These are phyloP conservation scores for Huntiella moniliformis DNA, from an alignment of 2,329 filamentous ascomycete species.

Conservation along the genomic window DNA sequence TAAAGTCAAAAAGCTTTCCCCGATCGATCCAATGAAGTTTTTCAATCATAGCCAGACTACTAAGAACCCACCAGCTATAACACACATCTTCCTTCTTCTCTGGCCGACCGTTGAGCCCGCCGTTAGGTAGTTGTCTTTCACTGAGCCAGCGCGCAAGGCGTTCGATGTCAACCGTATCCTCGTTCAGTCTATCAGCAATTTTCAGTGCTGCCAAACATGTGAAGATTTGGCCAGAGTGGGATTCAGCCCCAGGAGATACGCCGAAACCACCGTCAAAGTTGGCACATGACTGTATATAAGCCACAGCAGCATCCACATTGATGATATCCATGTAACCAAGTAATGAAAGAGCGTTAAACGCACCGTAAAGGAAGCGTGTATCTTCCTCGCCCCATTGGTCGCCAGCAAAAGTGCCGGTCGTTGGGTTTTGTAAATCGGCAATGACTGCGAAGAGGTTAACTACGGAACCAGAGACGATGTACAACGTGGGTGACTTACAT, in stretches of 20 bases:
- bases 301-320: constrained; percentile 62
- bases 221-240: constrained; percentile 88
- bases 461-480: not conserved
- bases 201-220: constrained; percentile 77
- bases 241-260: constrained; percentile 74
- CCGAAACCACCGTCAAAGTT: constrained; percentile 95
- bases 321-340: constrained; percentile 54
- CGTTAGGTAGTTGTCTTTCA: constrained; percentile 72
- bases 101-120: constrained; percentile 81
- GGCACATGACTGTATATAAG: constrained; percentile 61
- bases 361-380: constrained; percentile 82
- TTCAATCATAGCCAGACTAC: constrained; percentile 75
- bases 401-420: constrained; percentile 75
- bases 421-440: constrained; percentile 57
- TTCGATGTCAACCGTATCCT: constrained; percentile 62
- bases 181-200: constrained; percentile 54
- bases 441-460: constrained; percentile 36
- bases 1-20: constrained; percentile 59
- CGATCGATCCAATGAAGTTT: constrained; percentile 86
- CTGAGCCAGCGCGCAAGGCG: constrained; percentile 78
- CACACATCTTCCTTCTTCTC: constrained; percentile 95
- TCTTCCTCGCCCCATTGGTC: constrained; percentile 96
- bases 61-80: constrained; percentile 98
- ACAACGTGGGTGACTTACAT: constrained; percentile 39
- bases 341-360: constrained; percentile 75